Percentiles rank a stretch among this genome's conserved stretches.
Conservation (phyloP, 345 rosid species). For the Aethionema arabicum region DNA sequence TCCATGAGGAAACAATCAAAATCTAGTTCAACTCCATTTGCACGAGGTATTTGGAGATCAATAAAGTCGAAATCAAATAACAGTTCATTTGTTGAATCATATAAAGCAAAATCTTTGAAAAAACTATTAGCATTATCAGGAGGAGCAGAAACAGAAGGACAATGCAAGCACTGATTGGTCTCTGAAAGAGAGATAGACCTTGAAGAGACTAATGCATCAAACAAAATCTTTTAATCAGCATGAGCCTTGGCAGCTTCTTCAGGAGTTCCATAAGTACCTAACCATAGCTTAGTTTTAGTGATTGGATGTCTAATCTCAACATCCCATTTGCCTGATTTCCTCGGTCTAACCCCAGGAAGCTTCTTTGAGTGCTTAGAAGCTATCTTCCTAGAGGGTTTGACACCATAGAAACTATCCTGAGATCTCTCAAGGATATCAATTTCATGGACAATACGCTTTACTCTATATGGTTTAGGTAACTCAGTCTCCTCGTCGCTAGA, state of each 20-base stretch:
- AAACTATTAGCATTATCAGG: constrained; percentile 12
- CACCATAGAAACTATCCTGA: constrained; percentile 51
- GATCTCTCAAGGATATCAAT: constrained; percentile 33
- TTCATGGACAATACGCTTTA: constrained; percentile 60
- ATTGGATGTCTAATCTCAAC: constrained; percentile 79
- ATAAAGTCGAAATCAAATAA: constrained; percentile 27
- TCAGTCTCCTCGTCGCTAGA: constrained; percentile 64
- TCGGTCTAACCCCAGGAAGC: constrained; percentile 69
- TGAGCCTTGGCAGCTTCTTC: constrained; percentile 87
- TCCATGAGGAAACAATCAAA: constrained; percentile 39
- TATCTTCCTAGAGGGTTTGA: constrained; percentile 35
- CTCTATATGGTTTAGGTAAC: constrained; percentile 15
- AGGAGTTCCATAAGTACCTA: constrained; percentile 66
- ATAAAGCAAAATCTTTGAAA: background rate
- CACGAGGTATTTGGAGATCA: constrained; percentile 41
- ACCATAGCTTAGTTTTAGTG: constrained; percentile 58
- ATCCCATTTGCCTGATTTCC: constrained; percentile 94
- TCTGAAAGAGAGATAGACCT: background rate
- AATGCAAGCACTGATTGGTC: constrained; percentile 25
- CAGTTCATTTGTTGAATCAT: constrained; percentile 23
- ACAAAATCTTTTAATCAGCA: constrained; percentile 59
- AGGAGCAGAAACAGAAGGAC: background rate
- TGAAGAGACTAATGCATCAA: constrained; percentile 36
- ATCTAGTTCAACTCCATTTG: constrained; percentile 42
- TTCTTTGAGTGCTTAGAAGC: constrained; percentile 6